phyloP scores from a whole-genome alignment of 202 grass and related monocot genomes.

The Digitaria exilis region DNA sequence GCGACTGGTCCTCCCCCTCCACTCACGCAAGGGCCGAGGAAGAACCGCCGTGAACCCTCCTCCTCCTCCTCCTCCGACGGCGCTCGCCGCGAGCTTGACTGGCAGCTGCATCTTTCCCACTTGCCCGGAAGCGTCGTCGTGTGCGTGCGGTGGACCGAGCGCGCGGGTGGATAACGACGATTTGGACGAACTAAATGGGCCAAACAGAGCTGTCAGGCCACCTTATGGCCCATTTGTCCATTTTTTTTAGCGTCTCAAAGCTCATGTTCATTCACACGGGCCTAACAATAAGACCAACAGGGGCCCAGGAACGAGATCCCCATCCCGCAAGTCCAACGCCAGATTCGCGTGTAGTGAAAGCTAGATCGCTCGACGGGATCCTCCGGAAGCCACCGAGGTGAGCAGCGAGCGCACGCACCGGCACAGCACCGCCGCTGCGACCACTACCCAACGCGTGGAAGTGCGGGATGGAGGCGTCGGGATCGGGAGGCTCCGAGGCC shows the following conservation, averaged over 20 bases:
- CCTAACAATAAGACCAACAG: too few relatives aligned
- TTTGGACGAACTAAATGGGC: slow-evolving; percentile 1
- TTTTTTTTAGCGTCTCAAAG: too few relatives aligned
- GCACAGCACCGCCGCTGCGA: neutral
- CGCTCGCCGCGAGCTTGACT: slow-evolving; percentile 28
- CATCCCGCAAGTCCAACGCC: slow-evolving; percentile 1
- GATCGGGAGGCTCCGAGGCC: slow-evolving; percentile 21
- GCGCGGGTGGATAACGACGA: slow-evolving; percentile 42
- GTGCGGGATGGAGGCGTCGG: slow-evolving; percentile 36
- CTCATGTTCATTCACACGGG: too few relatives aligned
- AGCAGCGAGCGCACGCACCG: slow-evolving; percentile 23
- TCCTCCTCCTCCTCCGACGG: slow-evolving; percentile 34
- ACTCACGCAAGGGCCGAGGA: neutral
- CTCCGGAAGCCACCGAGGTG: slow-evolving; percentile 32
- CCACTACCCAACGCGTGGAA: neutral
- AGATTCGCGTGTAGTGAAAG: slow-evolving; percentile 33
- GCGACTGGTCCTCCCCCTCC: neutral
- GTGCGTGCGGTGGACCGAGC: slow-evolving; percentile 30
- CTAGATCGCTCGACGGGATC: slow-evolving; percentile 37
- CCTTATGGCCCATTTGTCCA: neutral
- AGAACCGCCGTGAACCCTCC: neutral
- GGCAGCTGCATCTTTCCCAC: slow-evolving; percentile 32
- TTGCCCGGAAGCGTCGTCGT: slow-evolving; percentile 1
- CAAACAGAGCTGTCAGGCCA: too few relatives aligned
- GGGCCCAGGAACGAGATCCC: slow-evolving; percentile 17